Evolutionary conservation across 2,329 filamentous ascomycete species (phyloP), one percentile per base, ranked within the genome.

Genomic region (Epichloe gansuensis): DNA sequence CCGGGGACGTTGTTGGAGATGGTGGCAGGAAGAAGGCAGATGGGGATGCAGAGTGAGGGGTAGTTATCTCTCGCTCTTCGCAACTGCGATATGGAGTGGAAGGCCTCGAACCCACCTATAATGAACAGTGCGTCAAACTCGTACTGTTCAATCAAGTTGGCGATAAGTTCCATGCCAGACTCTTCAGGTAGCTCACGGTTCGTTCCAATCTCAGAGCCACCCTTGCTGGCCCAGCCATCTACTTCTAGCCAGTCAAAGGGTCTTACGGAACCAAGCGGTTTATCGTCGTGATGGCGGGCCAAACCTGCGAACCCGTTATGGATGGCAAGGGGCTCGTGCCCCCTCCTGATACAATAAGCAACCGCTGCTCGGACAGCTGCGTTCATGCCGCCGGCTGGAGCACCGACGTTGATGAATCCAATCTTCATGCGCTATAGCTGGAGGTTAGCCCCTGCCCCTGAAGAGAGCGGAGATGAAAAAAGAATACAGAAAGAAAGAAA

Each of bases 1-100:
- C 93, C 93, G 0, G 93, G 93, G 4, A 98, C 93, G 66, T 98
- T 98, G 76, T 98, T 98, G 58, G 89, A 95, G 60, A 98, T 91
- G 9, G 93, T 98, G n/a, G 93, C 93, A 0, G 93, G 93, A 27
- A 98, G 76, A 42, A 96, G 78, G 50, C 85, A 80, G 76, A 97
- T 88, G 21, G 93, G 93, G 57, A 98, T 96, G 68, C 88, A 89
- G 64, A 98, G 86, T 1, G 86, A 84, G 11, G 87, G 82, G 69
- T 87, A 95, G 55, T 87, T 71, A 38, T 81, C 77, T 52, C 89
- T 78, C 13, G 85, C 89, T 71, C 87, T 81, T 59, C 90, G 84
- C 54, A 98, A 77, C 68, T 97, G 86, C 44, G 87, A 88, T 36
- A 96, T 78, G 2, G 93, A 85, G 53, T 93, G 94, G 74, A 94